Base-by-base conservation (phyloP, 2,329 filamentous ascomycete species). In the Cercospora berteroae region DNA sequence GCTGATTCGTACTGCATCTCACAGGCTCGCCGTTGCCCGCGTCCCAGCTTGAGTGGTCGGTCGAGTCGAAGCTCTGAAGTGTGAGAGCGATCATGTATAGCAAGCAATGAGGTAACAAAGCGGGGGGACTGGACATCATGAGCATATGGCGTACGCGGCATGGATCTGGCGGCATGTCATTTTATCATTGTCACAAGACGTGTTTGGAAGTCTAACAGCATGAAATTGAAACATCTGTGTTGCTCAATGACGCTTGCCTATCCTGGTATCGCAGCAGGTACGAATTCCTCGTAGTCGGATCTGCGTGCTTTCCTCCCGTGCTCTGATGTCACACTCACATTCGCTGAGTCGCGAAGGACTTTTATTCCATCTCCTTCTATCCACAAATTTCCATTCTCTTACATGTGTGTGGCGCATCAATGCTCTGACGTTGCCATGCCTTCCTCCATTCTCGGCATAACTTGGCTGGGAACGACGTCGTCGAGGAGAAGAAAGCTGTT, bases 11-110 rank as follows among this genome's bases (percentile, higher is more conserved):
- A 12, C 23, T 55, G 23, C 48, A n/a, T 3, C 9, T 10, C 13
- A 3, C 33, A 42, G 57, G 31, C 18, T 60, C 33, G 13, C 33
- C 57, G 20, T 13, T 60, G 9, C 33, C 57, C 23, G 57, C 57
- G n/a, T 60, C 57, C 18, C 57, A 25, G 25, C 12, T 60, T 20
- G 57, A 60, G 18, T 60, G 57, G 57, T 60, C 33, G 48, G 48
- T 55, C 20, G 48, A 55, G 20, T 23, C 48, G 48, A 55, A 25
- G 23, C 48, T 55, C 25, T 55, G 48, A 55, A 23, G 44, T 6
- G 8, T 23, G 18, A 7, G 20, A n/a, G 9, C 18, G 2, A 25
- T 16, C 2, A 13, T 25, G 5, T 52, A 6, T 5, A n/a, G 5
- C 20, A 13, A 52, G 27, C 2, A 16, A 8, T 2, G 20, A 13